Base-by-base conservation (phyloP, 1,284 basidiomycete species). In the Heterobasidion annosum region DNA sequence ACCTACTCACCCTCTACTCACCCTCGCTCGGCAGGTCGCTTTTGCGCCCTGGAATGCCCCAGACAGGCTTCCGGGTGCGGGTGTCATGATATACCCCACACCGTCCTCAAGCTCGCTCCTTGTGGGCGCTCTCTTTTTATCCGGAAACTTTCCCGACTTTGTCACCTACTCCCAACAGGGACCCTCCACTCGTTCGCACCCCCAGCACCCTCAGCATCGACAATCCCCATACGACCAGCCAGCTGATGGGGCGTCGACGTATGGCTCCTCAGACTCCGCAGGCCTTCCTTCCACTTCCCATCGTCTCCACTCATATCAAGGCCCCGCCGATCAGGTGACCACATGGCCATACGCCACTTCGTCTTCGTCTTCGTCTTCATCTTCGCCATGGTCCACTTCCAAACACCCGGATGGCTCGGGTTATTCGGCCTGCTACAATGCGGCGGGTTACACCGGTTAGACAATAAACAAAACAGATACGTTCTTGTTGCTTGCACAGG, bases 1-100 rank as follows among this genome's bases (percentile, higher is more conserved):
- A 56, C 16, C 32, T 40, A n/a, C 16, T 5, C 19, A 32, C 44
- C 10, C 9, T 46, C 10, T 12, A 16, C 44, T 46, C 44, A 18
- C 3, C 40, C 12, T 8, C 5, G 6, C 25, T 18, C 45, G 46
- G 25, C 59, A 85, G 82, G 73, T 83, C 54, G 81, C 77, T 35
- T 66, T 81, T 57, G 73, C 78, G n/a, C 69, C 74, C 55, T 83
- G 81, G 81, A 72, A 71, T 55, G 54, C 54, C 15, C 66, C 68
- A 34, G 71, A 76, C 54, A 68, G 67, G 25, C 68, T 75, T 51
- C 67, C 71, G 34, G 78, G 77, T 37, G 75, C 75, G 37, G 81
- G 81, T 16, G 74, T 85, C 58, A 71, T 85, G 54, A 73, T 85
- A 49, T 82, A 79, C 60, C 81, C 82, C 19, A 76, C 77, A 25